phyloP scores from a whole-genome alignment of 176 grass and related monocot species.

The Eragrostis curvula region DNA sequence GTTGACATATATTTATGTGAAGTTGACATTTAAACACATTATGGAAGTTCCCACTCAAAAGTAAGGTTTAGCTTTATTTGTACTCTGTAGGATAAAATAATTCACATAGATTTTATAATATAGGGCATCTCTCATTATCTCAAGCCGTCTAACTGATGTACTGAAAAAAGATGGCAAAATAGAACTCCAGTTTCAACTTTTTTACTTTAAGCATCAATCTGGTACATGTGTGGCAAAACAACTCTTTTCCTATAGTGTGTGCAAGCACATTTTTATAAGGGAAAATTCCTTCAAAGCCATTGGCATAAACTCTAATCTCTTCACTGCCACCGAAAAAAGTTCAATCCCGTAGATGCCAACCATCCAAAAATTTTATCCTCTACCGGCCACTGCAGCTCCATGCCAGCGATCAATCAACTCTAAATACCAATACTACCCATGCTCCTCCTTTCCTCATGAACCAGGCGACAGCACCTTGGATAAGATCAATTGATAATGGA shows the following conservation, averaged over 20 bases:
- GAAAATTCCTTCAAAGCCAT: too few species aligned
- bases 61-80: background rate
- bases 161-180: background rate
- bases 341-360: too few species aligned
- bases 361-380: too few species aligned
- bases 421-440: too few species aligned
- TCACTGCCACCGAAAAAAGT: too few species aligned
- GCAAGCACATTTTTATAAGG: conserved; percentile 12
- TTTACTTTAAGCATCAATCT: background rate
- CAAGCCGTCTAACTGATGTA: background rate
- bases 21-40: conserved; percentile 5
- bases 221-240: background rate
- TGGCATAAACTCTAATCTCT: too few species aligned
- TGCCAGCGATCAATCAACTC: too few species aligned
- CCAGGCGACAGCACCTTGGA: too few species aligned
- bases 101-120: background rate
- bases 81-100: background rate
- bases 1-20: background rate
- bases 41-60: background rate
- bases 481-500: too few species aligned
- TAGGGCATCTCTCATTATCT: background rate
- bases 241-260: background rate
- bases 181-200: background rate
- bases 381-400: too few species aligned
- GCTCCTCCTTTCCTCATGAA: too few species aligned